These are phyloP conservation scores for Colletotrichum orbiculare DNA, from an alignment of 2,329 filamentous ascomycete species.

Conservation along the genomic window DNA sequence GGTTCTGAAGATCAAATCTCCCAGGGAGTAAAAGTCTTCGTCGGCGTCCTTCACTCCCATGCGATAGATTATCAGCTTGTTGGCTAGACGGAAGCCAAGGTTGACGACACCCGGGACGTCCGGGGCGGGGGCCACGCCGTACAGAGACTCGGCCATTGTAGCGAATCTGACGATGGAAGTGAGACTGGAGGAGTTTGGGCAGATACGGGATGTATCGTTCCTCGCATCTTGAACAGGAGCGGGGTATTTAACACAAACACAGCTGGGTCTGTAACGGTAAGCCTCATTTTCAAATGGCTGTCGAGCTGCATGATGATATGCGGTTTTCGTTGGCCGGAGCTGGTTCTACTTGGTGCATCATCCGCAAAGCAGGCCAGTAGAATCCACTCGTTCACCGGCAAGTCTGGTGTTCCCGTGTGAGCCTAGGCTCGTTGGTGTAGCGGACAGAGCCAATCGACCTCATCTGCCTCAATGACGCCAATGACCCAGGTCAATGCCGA, in stretches of 20 bases:
- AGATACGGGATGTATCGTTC: background rate
- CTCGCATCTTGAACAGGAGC: slow-evolving; percentile 2
- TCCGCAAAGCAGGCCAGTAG: too few relatives aligned
- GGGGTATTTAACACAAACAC: slow-evolving; percentile 24
- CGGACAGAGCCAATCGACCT: too few relatives aligned
- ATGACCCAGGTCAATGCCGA: too few relatives aligned
- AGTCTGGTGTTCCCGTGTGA: too few relatives aligned
- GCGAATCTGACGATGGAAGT: background rate
- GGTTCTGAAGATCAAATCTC: slow-evolving; percentile 4
- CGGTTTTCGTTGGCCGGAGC: background rate
- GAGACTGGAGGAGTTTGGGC: background rate
- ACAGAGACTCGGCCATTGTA: background rate
- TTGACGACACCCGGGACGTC: slow-evolving; percentile 26
- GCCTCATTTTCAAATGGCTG: slow-evolving; percentile 32
- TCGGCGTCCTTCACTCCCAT: slow-evolving; percentile 3
- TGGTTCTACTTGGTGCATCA: background rate
- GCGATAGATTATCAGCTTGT: slow-evolving; percentile 22
- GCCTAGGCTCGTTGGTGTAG: too few relatives aligned
- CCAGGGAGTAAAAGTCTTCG: background rate
- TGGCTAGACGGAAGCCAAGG: slow-evolving; percentile 23
- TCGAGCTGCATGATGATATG: background rate
- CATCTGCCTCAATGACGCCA: too few relatives aligned
- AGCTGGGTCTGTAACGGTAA: background rate
- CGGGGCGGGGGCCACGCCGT: slow-evolving; percentile 1
- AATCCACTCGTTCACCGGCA: too few relatives aligned